Conservation (phyloP, 208 protist species). For the Endotrypanum monterogeii region DNA sequence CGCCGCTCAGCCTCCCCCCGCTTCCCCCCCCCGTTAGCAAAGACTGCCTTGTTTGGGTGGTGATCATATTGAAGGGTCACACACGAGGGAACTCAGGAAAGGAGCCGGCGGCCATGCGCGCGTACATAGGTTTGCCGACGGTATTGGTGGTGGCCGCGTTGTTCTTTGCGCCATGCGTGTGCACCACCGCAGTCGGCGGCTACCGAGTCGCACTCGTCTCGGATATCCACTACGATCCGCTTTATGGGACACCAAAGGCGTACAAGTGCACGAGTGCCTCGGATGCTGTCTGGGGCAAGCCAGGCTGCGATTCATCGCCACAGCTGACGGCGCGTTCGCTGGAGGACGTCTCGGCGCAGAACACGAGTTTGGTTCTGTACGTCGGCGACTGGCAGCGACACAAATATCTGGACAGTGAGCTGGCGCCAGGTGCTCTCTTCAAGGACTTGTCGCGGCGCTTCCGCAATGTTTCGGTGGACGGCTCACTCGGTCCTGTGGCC, state of each 20-base stretch:
- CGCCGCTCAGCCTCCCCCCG: background rate
- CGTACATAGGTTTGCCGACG: background rate
- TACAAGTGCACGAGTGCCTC: conserved; percentile 33
- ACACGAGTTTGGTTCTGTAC: conserved; percentile 40
- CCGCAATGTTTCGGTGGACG: conserved; percentile 20
- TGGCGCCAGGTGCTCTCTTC: conserved; percentile 19
- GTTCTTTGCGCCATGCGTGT: conserved; percentile 2
- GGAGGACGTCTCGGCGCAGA: conserved; percentile 37
- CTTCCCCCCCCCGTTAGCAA: background rate
- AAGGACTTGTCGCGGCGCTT: conserved; percentile 17
- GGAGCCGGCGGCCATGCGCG: background rate
- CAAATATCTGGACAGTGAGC: conserved; percentile 27
- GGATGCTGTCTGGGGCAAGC: conserved; percentile 31
- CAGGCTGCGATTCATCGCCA: conserved; percentile 58
- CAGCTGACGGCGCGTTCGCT: conserved; percentile 49
- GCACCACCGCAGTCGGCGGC: background rate
- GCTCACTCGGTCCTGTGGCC: conserved; percentile 12
- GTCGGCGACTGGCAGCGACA: conserved; percentile 81
- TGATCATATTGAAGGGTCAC: background rate
- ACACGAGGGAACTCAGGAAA: background rate
- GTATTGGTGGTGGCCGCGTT: background rate
- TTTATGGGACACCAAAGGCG: conserved; percentile 49
- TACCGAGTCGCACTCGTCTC: conserved; percentile 54
- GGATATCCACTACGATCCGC: conserved; percentile 84
- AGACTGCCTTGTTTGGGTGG: background rate